Conservation (phyloP, 1,284 basidiomycete species). For the Ganoderma sinense region DNA sequence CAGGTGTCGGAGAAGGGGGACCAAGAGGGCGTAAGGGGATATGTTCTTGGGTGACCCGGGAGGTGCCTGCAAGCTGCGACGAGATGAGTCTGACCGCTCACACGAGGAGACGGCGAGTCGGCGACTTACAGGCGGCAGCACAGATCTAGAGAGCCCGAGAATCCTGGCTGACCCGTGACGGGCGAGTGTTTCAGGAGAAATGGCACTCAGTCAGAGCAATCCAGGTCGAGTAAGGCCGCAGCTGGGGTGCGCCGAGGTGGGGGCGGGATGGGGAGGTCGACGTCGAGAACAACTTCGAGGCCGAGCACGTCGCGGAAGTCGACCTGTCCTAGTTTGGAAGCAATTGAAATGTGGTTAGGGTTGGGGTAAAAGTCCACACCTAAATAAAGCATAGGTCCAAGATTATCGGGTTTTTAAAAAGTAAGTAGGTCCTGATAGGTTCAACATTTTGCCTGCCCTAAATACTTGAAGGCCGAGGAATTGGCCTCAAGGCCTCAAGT, state of each 20-base stretch:
- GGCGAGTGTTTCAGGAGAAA: neutral
- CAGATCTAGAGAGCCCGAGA: neutral
- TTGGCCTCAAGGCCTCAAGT: no score
- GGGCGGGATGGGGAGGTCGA: neutral
- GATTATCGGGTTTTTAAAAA: neutral
- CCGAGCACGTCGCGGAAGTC: no score
- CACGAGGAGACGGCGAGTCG: neutral
- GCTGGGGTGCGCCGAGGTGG: neutral
- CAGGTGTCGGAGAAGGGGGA: constrained; percentile 11
- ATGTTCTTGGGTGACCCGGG: constrained; percentile 31
- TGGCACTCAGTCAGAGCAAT: neutral
- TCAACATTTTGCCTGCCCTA: neutral
- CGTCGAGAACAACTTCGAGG: neutral
- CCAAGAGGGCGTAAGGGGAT: constrained; percentile 39
- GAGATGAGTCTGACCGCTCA: neutral
- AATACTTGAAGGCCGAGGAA: neutral
- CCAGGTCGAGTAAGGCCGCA: neutral
- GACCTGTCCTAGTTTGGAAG: no score
- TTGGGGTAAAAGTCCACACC: no score
- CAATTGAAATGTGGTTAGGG: no score
- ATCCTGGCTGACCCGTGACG: constrained; percentile 2
- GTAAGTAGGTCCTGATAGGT: neutral
- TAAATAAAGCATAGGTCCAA: neutral
- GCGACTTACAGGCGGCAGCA: neutral
- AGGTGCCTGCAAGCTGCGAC: constrained; percentile 18